These are phyloP conservation scores for Penicillium sclerotiorum DNA, from an alignment of 2,329 filamentous ascomycete genomes.

Conservation along the genomic window DNA sequence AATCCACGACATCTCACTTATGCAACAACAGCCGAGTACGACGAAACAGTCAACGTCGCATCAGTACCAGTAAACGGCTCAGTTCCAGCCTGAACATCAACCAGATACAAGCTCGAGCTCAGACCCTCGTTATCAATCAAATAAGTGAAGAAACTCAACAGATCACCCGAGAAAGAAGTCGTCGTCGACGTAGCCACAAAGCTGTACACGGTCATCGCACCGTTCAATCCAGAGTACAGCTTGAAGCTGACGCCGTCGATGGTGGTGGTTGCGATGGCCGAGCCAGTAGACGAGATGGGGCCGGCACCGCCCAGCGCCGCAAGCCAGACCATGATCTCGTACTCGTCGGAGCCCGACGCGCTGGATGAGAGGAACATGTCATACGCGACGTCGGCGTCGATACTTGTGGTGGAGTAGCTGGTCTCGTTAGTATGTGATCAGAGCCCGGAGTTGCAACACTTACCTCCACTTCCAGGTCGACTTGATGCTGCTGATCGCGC, in stretches of 20 bases:
- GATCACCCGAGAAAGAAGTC: constrained; percentile 59
- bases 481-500: constrained; percentile 44
- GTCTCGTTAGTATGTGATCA: not conserved
- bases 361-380: constrained; percentile 61
- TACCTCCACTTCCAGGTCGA: constrained; percentile 51
- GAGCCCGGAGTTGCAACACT: constrained; percentile 1
- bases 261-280: constrained; percentile 56
- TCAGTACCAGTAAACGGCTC: constrained; percentile 38
- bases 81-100: constrained; percentile 48
- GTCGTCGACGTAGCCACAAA: constrained; percentile 56
- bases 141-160: constrained; percentile 61
- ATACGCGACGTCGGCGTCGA: constrained; percentile 63
- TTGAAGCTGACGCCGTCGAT: constrained; percentile 60
- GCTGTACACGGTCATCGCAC: constrained; percentile 60
- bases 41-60: constrained; percentile 30
- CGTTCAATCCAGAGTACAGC: constrained; percentile 64
- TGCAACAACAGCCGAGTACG: constrained; percentile 33
- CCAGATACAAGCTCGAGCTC: constrained; percentile 53
- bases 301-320: constrained; percentile 60
- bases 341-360: constrained; percentile 52
- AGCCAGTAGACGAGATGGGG: constrained; percentile 55
- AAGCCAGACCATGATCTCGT: constrained; percentile 70
- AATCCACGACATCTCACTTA: no score
- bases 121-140: constrained; percentile 47
- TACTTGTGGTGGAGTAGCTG: constrained; percentile 51